Percentiles rank a stretch among this genome's conserved stretches.
Evolutionary conservation across 176 grass and related monocot species (phyloP).

Genomic region (Bromus sterilis): DNA sequence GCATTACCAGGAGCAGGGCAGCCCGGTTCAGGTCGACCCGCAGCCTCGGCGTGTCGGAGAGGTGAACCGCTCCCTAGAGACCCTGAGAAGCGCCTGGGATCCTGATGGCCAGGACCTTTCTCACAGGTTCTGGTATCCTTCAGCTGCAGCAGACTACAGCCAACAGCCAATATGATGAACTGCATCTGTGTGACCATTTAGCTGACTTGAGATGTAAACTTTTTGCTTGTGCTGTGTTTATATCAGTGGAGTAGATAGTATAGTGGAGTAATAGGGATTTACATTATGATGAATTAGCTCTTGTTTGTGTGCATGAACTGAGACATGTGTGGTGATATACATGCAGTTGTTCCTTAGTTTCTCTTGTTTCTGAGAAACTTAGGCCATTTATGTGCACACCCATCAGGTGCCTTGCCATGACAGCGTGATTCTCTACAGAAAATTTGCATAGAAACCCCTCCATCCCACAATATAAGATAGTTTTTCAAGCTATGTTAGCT

Average conservation of each 20-base stretch:
- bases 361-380: not conserved
- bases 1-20: slow-evolving; percentile 24
- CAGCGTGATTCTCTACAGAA: not conserved
- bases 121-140: slow-evolving; percentile 27
- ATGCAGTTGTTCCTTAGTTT: not conserved
- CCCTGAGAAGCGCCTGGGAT: slow-evolving; percentile 38
- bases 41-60: not conserved
- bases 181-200: not conserved
- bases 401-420: not conserved
- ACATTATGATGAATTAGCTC: not conserved
- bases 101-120: slow-evolving; percentile 29
- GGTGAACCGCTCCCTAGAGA: slow-evolving; percentile 27
- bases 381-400: not conserved
- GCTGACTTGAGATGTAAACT: not conserved
- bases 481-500: no score
- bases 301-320: not conserved
- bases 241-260: not conserved
- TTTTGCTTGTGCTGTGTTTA: not conserved
- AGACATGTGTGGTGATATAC: not conserved
- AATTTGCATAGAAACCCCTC: not conserved
- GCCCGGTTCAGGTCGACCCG: slow-evolving; percentile 11
- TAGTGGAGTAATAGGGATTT: not conserved
- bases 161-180: not conserved
- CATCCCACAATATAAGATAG: no score
- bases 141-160: not conserved